A percentile compares a stretch with the other conserved stretches of the same genome.
phyloP scores from a whole-genome alignment of 345 rosid species.

The Aquilaria yunnanensis region DNA sequence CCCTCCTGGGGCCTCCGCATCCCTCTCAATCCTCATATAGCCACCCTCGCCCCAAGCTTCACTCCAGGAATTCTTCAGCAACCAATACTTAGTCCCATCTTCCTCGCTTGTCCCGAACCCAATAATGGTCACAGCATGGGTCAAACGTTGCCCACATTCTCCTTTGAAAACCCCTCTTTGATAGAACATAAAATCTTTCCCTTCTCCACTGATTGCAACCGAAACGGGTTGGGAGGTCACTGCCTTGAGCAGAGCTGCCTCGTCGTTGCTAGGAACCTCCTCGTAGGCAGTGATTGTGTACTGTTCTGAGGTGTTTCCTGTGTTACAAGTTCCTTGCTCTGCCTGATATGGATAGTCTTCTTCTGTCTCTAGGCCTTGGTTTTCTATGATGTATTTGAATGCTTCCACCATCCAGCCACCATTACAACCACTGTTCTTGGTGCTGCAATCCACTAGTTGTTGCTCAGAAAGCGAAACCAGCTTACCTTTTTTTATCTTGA shows the following conservation, averaged over 20 bases:
- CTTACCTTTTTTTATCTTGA: slow-evolving; percentile 43
- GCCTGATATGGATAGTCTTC: slow-evolving; percentile 41
- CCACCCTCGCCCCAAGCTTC: slow-evolving; percentile 56
- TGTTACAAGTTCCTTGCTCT: slow-evolving; percentile 29
- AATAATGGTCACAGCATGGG: slow-evolving; percentile 44
- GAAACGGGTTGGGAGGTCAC: slow-evolving; percentile 58
- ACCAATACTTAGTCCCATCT: slow-evolving; percentile 41
- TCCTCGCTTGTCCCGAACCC: slow-evolving; percentile 35
- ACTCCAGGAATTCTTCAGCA: slow-evolving; percentile 66
- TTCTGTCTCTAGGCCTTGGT: slow-evolving; percentile 43
- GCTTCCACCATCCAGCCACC: slow-evolving; percentile 58
- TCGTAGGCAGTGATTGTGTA: slow-evolving; percentile 35
- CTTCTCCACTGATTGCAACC: slow-evolving; percentile 38
- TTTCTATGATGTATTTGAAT: slow-evolving; percentile 31
- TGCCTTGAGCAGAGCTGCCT: slow-evolving; percentile 46
- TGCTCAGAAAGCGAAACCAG: slow-evolving; percentile 56
- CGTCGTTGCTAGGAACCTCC: slow-evolving; percentile 40
- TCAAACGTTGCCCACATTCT: slow-evolving; percentile 26
- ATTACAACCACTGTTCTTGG: slow-evolving; percentile 28
- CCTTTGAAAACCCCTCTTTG: slow-evolving; percentile 42
- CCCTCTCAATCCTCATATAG: slow-evolving; percentile 46
- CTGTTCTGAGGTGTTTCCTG: slow-evolving; percentile 2
- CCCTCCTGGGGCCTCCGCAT: slow-evolving; percentile 23
- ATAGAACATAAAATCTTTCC: slow-evolving; percentile 39
- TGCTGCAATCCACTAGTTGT: slow-evolving; percentile 54